Evolutionary conservation across 495 filamentous ascomycete genomes (phyloP), one percentile per base, ranked within the genome.

Genomic region (Eremomyces bilateralis): DNA sequence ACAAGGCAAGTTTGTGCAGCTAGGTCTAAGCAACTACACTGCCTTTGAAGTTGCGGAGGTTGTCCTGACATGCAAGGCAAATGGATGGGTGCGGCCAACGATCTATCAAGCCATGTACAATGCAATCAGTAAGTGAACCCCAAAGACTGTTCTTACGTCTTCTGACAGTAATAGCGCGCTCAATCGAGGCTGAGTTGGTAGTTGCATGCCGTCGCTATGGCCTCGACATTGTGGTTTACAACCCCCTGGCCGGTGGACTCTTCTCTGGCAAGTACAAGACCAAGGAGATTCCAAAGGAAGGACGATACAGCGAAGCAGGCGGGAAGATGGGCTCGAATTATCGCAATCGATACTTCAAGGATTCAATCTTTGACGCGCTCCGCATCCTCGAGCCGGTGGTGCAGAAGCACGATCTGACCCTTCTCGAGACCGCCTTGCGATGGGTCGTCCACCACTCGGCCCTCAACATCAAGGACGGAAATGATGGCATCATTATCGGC

Each of bases 21-120:
- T 93, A 20, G 82, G 80, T 16, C 51, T 93, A 41, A 73, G 65
- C 36, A 93, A 92, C 54, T 90, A 70, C 48, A 77, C 81, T 2
- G 69, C 82, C 8, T 90, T 76, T 46, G 82, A 93, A 53, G 79
- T 93, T 12, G 83, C 83, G 3, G 82, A 93, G 60, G 63, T 90
- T 17, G 78, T 76, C 2, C 62, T 80, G 36, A 67, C 71, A 11
- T 88, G 79, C 58, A 69, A 73, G 44, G 67, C 75, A 53, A 69
- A 76, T 42, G 71, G 71, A 30, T 80, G 73, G 70, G 67, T 77
- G 28, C 61, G 65, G 20, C 72, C 76, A 17, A 73, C 62, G 2
- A 53, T 78, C 21, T 75, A 73, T 45, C 68, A 76, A 44, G 53
- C 53, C 4, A 54, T 74, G 66, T 79, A 74, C 54, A 81, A 71